Evolutionary conservation across 2,329 filamentous ascomycete genomes (phyloP).

Genomic region (Pseudogymnoascus sp.): DNA sequence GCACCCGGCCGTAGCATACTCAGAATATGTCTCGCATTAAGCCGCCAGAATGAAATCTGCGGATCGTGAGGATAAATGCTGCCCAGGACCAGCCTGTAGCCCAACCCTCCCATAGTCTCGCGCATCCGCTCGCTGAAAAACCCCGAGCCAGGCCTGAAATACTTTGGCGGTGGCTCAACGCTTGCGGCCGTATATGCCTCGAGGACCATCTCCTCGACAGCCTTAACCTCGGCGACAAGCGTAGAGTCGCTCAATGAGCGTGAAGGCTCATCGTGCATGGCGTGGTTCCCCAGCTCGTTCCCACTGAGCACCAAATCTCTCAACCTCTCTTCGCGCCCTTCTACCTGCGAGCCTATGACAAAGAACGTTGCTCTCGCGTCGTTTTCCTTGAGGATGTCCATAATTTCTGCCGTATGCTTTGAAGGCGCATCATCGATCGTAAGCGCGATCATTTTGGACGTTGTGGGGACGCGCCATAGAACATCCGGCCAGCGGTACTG

Average conservation of each 20-base stretch:
- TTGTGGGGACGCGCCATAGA: constrained; percentile 58
- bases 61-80: constrained; percentile 86
- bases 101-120: constrained; percentile 46
- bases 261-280: constrained; percentile 77
- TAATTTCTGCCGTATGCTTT: constrained; percentile 59
- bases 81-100: constrained; percentile 69
- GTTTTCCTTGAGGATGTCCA: constrained; percentile 56
- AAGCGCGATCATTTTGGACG: constrained; percentile 63
- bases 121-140: constrained; percentile 71
- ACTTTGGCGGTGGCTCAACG: constrained; percentile 44
- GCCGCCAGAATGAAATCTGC: constrained; percentile 60
- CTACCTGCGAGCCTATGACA: constrained; percentile 71
- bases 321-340: constrained; percentile 44
- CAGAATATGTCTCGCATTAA: constrained; percentile 73
- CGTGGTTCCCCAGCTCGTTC: constrained; percentile 78
- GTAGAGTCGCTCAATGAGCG: constrained; percentile 48
- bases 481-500: constrained; percentile 67
- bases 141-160: constrained; percentile 77
- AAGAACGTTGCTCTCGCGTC: constrained; percentile 77
- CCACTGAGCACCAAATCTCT: constrained; percentile 50
- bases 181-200: constrained; percentile 20
- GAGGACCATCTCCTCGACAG: constrained; percentile 48
- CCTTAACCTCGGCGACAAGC: constrained; percentile 53
- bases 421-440: constrained; percentile 86
- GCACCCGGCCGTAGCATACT: constrained; percentile 70